Percentiles rank a stretch among this genome's conserved stretches.
These are phyloP conservation scores for Irineochytrium annulatum DNA, from an alignment of 192 early-diverging fungal genomes.

Conservation along the genomic window DNA sequence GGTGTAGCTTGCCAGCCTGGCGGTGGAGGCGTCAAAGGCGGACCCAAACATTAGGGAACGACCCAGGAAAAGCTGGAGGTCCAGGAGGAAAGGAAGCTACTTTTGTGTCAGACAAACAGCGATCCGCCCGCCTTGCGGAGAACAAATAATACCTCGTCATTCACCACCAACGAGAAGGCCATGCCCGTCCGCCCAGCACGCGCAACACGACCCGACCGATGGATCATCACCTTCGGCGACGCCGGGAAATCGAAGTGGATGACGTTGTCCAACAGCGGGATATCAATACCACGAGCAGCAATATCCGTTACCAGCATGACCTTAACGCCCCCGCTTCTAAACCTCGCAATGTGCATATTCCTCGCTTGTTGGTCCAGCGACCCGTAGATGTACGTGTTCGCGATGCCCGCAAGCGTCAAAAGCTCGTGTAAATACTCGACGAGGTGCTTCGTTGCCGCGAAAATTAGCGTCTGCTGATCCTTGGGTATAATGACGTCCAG, in stretches of 20 bases:
- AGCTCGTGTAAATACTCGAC: slow-evolving; percentile 89
- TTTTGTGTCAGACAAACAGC: neutral
- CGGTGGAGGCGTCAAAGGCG: slow-evolving; percentile 8
- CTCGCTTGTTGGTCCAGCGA: slow-evolving; percentile 89
- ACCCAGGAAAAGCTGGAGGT: slow-evolving; percentile 88
- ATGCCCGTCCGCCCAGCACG: slow-evolving; percentile 91
- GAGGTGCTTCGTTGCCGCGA: slow-evolving; percentile 96
- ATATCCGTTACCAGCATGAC: slow-evolving; percentile 94
- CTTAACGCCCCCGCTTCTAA: slow-evolving; percentile 73
- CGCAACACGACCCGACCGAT: slow-evolving; percentile 93
- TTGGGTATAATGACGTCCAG: slow-evolving; percentile 67
- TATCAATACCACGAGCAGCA: slow-evolving; percentile 98
- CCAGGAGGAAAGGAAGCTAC: slow-evolving; percentile 78
- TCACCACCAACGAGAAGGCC: slow-evolving; percentile 82
- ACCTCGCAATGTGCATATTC: slow-evolving; percentile 79
- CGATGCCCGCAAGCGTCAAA: slow-evolving; percentile 64
- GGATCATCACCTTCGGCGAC: slow-evolving; percentile 90
- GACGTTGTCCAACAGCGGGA: slow-evolving; percentile 94
- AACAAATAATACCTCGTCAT: slow-evolving; percentile 60
- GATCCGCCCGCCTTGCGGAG: neutral
- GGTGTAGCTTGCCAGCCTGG: slow-evolving; percentile 47
- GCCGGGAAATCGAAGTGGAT: slow-evolving; percentile 96
- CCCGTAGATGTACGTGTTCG: slow-evolving; percentile 88
- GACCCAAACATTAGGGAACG: slow-evolving; percentile 62
- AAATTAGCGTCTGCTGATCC: slow-evolving; percentile 83